Evolutionary conservation across 768 basidiomycete genomes (phyloP).

Genomic region (Pisolithus orientalis): DNA sequence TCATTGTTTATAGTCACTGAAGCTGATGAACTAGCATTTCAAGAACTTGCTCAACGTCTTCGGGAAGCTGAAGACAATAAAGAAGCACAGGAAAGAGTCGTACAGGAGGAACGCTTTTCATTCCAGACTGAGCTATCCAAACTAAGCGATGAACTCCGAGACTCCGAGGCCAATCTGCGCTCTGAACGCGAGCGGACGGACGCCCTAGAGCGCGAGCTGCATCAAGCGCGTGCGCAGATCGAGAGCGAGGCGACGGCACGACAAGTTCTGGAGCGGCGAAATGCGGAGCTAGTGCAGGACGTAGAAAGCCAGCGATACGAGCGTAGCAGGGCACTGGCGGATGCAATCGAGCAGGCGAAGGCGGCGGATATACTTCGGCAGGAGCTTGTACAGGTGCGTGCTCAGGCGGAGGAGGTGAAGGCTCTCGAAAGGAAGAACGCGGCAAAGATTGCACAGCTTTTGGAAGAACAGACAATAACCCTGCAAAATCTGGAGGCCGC

Average conservation of each 20-base stretch:
- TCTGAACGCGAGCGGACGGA: slow-evolving; percentile 49
- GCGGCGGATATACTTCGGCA: slow-evolving; percentile 53
- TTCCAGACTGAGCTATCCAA: slow-evolving; percentile 53
- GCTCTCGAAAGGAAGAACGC: slow-evolving; percentile 58
- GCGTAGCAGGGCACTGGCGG: slow-evolving; percentile 52
- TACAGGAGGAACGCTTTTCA: slow-evolving; percentile 52
- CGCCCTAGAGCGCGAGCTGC: slow-evolving; percentile 57
- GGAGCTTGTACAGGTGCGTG: slow-evolving; percentile 54
- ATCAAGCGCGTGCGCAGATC: slow-evolving; percentile 52
- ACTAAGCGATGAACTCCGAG: slow-evolving; percentile 41
- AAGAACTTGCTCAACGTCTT: slow-evolving; percentile 66
- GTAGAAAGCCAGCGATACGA: slow-evolving; percentile 50
- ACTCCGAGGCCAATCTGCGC: slow-evolving; percentile 31
- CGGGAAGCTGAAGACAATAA: slow-evolving; percentile 52
- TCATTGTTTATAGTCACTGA: slow-evolving; percentile 46
- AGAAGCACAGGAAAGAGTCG: slow-evolving; percentile 46
- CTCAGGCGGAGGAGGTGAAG: slow-evolving; percentile 65
- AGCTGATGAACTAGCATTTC: slow-evolving; percentile 69
- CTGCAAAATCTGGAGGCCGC: slow-evolving; percentile 71
- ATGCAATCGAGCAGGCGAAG: slow-evolving; percentile 62
- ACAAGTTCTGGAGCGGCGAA: slow-evolving; percentile 58
- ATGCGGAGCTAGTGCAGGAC: slow-evolving; percentile 48
- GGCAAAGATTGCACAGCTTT: slow-evolving; percentile 53
- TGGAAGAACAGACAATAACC: slow-evolving; percentile 73
- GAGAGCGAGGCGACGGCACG: slow-evolving; percentile 60